Evolutionary conservation across 345 rosid genomes (phyloP), one percentile per base, ranked within the genome.

Genomic region (Stellera chamaejasme): DNA sequence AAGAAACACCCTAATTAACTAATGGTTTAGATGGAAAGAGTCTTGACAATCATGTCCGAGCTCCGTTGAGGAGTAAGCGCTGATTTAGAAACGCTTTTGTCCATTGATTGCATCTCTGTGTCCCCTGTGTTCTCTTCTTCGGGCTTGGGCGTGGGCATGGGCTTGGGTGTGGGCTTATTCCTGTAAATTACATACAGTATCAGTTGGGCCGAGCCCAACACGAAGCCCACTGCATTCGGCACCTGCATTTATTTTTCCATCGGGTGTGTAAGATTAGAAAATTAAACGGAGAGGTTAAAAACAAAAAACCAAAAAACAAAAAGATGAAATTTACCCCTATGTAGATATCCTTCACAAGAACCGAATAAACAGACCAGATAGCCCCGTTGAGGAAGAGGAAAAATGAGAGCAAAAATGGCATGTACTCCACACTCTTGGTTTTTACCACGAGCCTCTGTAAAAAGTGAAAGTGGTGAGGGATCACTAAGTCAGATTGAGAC

Each of bases 371-470:
- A 1, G 74, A 45, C 81, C 81, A 77, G 2, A 58, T n/a, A 2
- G 60, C 55, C 2, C 64, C 81, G 43, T 72, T 72, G 27, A 73
- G 51, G 32, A 69, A 69, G 14, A 77, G 54, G 71, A 70, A 73
- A 53, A 73, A 67, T 10, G 76, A 77, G 47, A 77, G 74, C 26
- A 64, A 44, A 46, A 77, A 73, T 2, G 81, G 81, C 81, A 77
- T 77, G 60, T 73, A 77, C 68, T 65, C 59, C 9, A 76, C 75
- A 9, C 81, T 69, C 55, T 64, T 54, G 0, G 66, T 76, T 63
- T 16, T 52, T 27, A 72, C 51, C 45, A 72, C 77, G 1, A 56
- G 56, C 52, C 61, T 54, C 81, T 76, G 72, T 56, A 52, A 49
- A 10, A 56, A 1, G 1, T 44, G 7, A 36, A 48, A 48, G 9